Base-by-base conservation (phyloP, 2,329 filamentous ascomycete genomes). In the Paecilomyces sp. region DNA sequence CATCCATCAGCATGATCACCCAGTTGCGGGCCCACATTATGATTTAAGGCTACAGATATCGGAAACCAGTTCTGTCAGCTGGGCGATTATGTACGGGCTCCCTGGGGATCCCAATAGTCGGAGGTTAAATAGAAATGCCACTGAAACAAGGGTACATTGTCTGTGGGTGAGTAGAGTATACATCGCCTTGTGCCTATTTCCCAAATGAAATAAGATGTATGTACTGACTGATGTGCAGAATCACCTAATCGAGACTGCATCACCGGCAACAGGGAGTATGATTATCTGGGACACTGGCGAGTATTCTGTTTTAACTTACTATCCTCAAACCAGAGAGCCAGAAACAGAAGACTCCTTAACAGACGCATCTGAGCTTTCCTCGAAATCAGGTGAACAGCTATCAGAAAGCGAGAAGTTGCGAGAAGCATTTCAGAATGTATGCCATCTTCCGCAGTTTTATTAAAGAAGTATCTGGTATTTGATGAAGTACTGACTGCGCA, bases 1-100 rank as follows among this genome's bases (percentile, higher is more conserved):
- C 57, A 80, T 90, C 41, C 87, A 90, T 70, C 87, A 91, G 68
- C 87, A 91, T 68, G 87, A 89, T 67, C 88, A 90, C 68, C 88
- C 88, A 1, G 71, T 88, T 52, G 86, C 88, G 9, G 87, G 88
- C 25, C 80, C 81, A 1, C 85, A 88, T 68, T 89, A 90, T 75
- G 88, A 90, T 70, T 77, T 90, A 22, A 80, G 88, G 2, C 76
- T 90, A 18, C 87, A 90, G 70, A 87, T 90, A 69, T 90, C 88
- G 31, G 79, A 81, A 60, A 81, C 82, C 0, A 89, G 87, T 67
- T 87, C 85, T 28, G 81, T 84, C 11, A 88, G 84, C 61, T 90
- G 77, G 70, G 83, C 85, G 0, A 79, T 87, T 63, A 86, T 85
- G 83, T 87, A 86, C 66, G 84, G 84, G 1, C 68, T 85, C 18